phyloP scores from a whole-genome alignment of 2,329 filamentous ascomycete species.

The Canariomyces notabilis region DNA sequence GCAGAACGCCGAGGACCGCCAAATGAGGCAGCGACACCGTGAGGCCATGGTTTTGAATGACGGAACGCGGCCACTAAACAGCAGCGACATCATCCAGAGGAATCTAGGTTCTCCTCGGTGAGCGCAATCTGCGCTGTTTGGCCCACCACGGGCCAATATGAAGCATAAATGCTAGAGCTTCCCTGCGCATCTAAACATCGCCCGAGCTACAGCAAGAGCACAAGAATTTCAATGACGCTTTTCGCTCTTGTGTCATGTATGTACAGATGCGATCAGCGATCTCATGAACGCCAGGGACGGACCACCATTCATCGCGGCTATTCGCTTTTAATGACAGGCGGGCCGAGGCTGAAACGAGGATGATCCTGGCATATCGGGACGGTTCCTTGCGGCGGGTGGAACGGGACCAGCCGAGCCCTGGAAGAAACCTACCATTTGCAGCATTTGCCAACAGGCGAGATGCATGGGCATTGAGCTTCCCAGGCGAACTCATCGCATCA shows the following conservation, averaged over 20 bases:
- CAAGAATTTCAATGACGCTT: no score
- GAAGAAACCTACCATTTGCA: no score
- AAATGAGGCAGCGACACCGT: slow-evolving; percentile 67
- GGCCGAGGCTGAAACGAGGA: background rate
- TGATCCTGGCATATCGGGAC: background rate
- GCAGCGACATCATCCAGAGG: slow-evolving; percentile 73
- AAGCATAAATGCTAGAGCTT: no score
- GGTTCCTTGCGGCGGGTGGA: background rate
- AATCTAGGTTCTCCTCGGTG: slow-evolving; percentile 36
- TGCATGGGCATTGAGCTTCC: no score
- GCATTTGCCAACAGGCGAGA: no score
- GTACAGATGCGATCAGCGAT: background rate
- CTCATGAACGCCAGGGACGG: background rate
- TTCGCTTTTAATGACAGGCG: background rate
- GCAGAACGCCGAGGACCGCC: slow-evolving; percentile 62
- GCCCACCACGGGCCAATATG: background rate
- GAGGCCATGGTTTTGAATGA: slow-evolving; percentile 91
- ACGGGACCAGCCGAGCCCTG: no score
- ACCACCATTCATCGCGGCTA: background rate
- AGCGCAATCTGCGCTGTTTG: background rate
- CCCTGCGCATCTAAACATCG: no score
- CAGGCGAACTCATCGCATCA: no score
- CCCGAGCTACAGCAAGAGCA: no score
- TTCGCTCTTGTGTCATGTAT: no score
- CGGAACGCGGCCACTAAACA: slow-evolving; percentile 67